Evolutionary conservation across 2,329 filamentous ascomycete species (phyloP).

Genomic region (Ceratocystis huliohia): DNA sequence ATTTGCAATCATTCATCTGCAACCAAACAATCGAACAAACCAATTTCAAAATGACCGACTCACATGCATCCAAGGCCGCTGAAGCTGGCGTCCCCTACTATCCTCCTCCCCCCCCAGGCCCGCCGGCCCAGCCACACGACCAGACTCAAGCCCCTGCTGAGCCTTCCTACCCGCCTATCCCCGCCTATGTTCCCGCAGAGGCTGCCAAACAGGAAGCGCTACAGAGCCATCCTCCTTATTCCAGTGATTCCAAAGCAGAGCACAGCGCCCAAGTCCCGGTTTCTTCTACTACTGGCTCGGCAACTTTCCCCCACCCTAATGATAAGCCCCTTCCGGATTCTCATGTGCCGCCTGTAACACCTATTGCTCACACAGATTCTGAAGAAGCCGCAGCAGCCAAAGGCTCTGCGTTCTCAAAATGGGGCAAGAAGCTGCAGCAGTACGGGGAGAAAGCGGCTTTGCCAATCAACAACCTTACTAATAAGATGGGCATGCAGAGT

Average conservation of each 20-base stretch:
- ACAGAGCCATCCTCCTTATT: slow-evolving; percentile 5
- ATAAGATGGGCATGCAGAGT: slow-evolving; percentile 69
- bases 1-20: not conserved
- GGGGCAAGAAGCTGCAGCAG: slow-evolving; percentile 21
- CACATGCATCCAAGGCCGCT: slow-evolving; percentile 12
- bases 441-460: slow-evolving; percentile 20
- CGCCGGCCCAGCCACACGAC: slow-evolving; percentile 10
- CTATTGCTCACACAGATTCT: not conserved
- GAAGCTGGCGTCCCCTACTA: slow-evolving; percentile 19
- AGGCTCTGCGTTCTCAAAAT: slow-evolving; percentile 12
- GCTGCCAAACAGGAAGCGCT: slow-evolving; percentile 8
- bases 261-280: not conserved
- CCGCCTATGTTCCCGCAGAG: slow-evolving; percentile 11
- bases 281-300: not conserved
- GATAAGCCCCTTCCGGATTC: slow-evolving; percentile 4
- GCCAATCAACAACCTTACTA: slow-evolving; percentile 68
- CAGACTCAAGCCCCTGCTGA: slow-evolving; percentile 12
- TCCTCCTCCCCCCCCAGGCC: slow-evolving; percentile 19
- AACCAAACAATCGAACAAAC: not conserved
- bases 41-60: slow-evolving; percentile 14
- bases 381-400: slow-evolving; percentile 5
- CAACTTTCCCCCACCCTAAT: not conserved
- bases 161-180: slow-evolving; percentile 18
- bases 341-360: slow-evolving; percentile 1
- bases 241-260: not conserved